These are phyloP conservation scores for Stipa capillata DNA, from an alignment of 176 grass and related monocot genomes.

Conservation along the genomic window DNA sequence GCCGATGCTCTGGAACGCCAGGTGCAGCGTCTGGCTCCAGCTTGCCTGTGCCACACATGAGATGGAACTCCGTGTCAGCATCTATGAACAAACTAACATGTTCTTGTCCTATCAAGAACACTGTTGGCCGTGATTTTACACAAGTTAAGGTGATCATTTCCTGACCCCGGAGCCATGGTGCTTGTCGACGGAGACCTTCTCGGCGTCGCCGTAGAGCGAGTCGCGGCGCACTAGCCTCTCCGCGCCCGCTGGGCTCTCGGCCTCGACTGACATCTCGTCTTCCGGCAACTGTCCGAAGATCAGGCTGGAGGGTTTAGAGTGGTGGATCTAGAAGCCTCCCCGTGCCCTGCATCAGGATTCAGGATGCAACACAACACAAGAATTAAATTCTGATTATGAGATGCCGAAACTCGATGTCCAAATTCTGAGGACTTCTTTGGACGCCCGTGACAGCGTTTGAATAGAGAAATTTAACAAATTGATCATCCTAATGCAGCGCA, in stretches of 20 bases:
- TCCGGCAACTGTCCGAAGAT: too few species aligned
- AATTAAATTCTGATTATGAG: background rate
- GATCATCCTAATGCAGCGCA: background rate
- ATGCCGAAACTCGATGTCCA: background rate
- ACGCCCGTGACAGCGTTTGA: background rate
- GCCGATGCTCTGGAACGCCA: constrained; percentile 72
- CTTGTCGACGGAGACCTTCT: constrained; percentile 29
- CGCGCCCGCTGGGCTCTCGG: background rate
- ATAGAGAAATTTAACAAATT: background rate
- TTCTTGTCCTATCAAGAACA: background rate
- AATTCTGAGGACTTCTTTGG: background rate
- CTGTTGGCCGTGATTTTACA: background rate
- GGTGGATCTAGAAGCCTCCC: background rate
- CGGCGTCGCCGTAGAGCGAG: constrained; percentile 48
- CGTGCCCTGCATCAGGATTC: background rate
- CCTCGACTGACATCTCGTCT: constrained; percentile 7
- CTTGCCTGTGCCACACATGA: constrained; percentile 13
- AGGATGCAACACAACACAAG: background rate
- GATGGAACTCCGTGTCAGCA: background rate
- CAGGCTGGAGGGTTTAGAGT: background rate
- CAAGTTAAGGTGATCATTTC: background rate
- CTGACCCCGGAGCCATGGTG: constrained; percentile 27
- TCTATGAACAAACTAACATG: background rate
- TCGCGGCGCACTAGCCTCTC: constrained; percentile 20
- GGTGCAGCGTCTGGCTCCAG: constrained; percentile 37